Evolutionary conservation across 2,329 filamentous ascomycete species (phyloP), one percentile per base, ranked within the genome.

Genomic region (Epichloe amarillans): DNA sequence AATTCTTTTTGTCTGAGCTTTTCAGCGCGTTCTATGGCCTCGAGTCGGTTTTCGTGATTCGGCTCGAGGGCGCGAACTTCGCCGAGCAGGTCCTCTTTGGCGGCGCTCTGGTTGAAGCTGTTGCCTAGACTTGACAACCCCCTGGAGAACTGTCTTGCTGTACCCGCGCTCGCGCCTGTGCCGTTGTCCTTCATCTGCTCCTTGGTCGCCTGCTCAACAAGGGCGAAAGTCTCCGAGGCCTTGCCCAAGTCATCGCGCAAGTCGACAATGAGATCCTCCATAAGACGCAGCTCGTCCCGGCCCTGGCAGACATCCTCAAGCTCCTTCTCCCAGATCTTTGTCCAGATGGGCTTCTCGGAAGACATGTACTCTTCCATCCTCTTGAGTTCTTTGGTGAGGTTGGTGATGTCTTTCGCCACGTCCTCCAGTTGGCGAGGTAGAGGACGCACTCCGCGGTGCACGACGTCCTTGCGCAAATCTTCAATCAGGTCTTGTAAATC

Each of bases 251-350:
- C 93, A 62, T 96, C 90, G 61, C 93, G 83, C 55, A 98, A 71
- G 71, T 98, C 93, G 43, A 90, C 82, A 56, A 91, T 84, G 55
- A 98, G 79, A 60, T 97, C 93, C 71, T 98, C 93, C 73, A 95
- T 91, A 75, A 97, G 86, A 47, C 89, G 93, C 58, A 98, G 79
- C 67, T 96, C 83, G 63, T 97, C 91, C 57, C 90, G 83, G 62
- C 96, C 93, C 64, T 95, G 89, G 69, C 93, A 97, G 3, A 98
- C 91, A 49, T 91, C 84, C 66, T 97, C 88, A 44, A 98, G 74
- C 66, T 97, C 90, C 69, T 94, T 90, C 77, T 97, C 91, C 93
- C 93, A 98, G 56, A 97, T 95, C 79, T 96, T 96, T 50, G 89
- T 96, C 91, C 93, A 98, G 52, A 96, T 75, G 0, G 93, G 93